Evolutionary conservation across 2,329 filamentous ascomycete species (phyloP), one percentile per base, ranked within the genome.

Genomic region (Alternaria sp.): DNA sequence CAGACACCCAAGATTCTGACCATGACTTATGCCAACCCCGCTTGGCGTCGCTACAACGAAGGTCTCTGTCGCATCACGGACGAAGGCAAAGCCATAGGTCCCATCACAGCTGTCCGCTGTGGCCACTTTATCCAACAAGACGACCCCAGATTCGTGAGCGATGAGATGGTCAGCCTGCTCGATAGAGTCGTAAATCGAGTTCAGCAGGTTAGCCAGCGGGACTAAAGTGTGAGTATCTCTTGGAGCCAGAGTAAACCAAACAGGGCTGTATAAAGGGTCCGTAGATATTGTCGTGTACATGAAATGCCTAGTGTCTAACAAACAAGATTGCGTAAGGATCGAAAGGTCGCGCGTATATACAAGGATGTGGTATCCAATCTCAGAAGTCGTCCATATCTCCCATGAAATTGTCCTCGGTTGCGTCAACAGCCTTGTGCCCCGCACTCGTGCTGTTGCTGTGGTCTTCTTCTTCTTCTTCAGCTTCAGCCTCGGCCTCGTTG

Each of bases 61-160:
- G 85, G 83, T 0, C 68, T 89, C 23, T 71, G 79, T 1, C 75
- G 74, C 20, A 79, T 88, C 11, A 86, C 83, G 0, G 76, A 75
- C 5, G 55, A 71, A 0, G 78, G 79, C 11, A 80, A 72, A 37
- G 80, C 78, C 20, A 82, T 81, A 44, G 84, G 84, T 0, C 83
- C 82, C 2, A 68, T 86, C 12, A 81, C 84, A 45, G 86, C 85
- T 1, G 76, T 80, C 8, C 79, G 80, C 0, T 85, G 84, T 33
- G 86, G 86, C 0, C 86, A 88, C 72, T 87, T 88, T 60, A 82
- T 89, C 23, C 87, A 88, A 66, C 79, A 76, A 37, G 86, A 88
- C 63, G 82, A 84, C 26, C 86, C 87, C 4, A 75, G 61, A 1
- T 79, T 79, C 60, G 77, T 79, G 21, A 71, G 70, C 41, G 73